Evolutionary conservation across 2,329 filamentous ascomycete species (phyloP).

Genomic region (Tolypocladium ophioglossoides): DNA sequence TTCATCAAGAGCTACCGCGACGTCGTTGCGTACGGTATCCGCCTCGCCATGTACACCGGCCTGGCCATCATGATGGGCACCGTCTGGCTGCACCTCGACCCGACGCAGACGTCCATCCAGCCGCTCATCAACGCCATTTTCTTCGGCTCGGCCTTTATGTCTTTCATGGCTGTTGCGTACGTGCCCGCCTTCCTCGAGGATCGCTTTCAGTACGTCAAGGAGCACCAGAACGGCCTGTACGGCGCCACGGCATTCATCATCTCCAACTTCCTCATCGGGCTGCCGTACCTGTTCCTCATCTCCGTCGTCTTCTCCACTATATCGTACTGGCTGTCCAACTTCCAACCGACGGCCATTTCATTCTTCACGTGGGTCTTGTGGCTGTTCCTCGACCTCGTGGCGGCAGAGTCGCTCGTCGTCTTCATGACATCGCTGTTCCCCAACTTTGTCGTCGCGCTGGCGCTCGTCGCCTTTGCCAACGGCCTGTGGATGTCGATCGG

Average conservation of each 20-base stretch:
- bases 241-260: conserved; percentile 62
- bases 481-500: conserved; percentile 83
- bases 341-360: conserved; percentile 49
- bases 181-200: conserved; percentile 79
- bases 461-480: conserved; percentile 75
- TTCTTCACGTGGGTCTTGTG: conserved; percentile 77
- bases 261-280: conserved; percentile 71
- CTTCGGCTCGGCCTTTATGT: conserved; percentile 66
- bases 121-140: conserved; percentile 76
- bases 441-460: conserved; percentile 70
- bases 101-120: conserved; percentile 63
- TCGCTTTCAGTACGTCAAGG: conserved; percentile 34
- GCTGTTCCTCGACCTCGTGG: conserved; percentile 75
- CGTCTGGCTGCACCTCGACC: conserved; percentile 65
- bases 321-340: conserved; percentile 72
- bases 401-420: conserved; percentile 74
- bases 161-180: conserved; percentile 76
- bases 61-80: conserved; percentile 83
- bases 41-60: conserved; percentile 67
- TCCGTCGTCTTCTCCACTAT: conserved; percentile 64
- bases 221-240: conserved; percentile 73
- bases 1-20: conserved; percentile 81
- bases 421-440: conserved; percentile 63
- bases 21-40: conserved; percentile 72
- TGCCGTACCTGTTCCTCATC: conserved; percentile 75